Percentiles rank a stretch among this genome's conserved stretches.
Evolutionary conservation across 176 grass and related monocot genomes (phyloP).

Genomic region (Dendrocalamus sinicus): DNA sequence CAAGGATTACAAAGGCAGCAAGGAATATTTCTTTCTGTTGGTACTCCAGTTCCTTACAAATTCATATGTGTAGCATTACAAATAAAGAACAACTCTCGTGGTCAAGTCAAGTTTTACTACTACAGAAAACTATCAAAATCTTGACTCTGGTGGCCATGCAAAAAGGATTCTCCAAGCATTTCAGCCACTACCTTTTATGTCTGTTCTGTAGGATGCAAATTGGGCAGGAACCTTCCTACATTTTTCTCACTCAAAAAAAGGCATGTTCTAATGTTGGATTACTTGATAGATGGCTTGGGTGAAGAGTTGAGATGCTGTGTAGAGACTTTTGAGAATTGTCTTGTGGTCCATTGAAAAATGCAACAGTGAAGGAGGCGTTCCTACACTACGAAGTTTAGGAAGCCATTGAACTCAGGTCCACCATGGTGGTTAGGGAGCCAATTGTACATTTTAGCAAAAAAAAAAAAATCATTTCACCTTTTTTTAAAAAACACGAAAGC

Average conservation of each 20-base stretch:
- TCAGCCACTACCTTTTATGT: constrained; percentile 17
- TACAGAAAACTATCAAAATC: constrained; percentile 5
- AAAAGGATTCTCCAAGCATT: constrained; percentile 36
- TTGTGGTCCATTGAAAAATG: constrained; percentile 35
- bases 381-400: constrained; percentile 22
- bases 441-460: constrained; percentile 25
- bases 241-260: constrained; percentile 33
- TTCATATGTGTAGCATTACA: constrained; percentile 28
- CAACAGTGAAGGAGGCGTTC: constrained; percentile 6
- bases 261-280: constrained; percentile 17
- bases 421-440: background rate
- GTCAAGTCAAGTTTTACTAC: constrained; percentile 31
- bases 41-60: constrained; percentile 31
- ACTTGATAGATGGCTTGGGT: constrained; percentile 3
- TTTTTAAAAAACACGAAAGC: background rate
- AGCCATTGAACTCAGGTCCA: background rate
- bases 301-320: constrained; percentile 29
- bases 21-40: constrained; percentile 32
- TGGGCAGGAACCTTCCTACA: constrained; percentile 22
- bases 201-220: constrained; percentile 40
- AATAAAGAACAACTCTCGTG: constrained; percentile 29
- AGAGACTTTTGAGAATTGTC: constrained; percentile 22
- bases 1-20: constrained; percentile 47
- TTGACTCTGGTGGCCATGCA: constrained; percentile 20
- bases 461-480: background rate